Evolutionary conservation across 805 yeast species (phyloP).

Genomic region (Myxozyma geophila): DNA sequence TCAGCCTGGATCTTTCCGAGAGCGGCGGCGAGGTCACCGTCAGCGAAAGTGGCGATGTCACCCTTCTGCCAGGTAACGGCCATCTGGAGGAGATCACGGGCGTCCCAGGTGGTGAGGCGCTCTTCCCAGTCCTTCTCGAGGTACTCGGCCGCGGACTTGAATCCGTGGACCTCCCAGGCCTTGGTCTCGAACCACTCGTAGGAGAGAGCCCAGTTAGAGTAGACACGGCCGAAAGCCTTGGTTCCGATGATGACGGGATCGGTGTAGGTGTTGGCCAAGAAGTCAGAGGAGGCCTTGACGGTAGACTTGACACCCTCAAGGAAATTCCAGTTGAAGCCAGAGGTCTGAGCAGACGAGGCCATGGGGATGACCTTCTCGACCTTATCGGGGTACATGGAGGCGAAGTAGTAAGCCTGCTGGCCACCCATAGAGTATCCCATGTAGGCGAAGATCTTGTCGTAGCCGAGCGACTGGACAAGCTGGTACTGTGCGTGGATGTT

Average conservation of each 20-base stretch:
- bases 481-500: conserved; percentile 35
- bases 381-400: conserved; percentile 32
- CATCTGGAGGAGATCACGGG: conserved; percentile 33
- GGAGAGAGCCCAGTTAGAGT: conserved; percentile 37
- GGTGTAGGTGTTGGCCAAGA: conserved; percentile 28
- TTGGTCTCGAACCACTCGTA: conserved; percentile 36
- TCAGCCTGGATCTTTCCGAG: conserved; percentile 33
- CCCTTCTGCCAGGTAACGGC: conserved; percentile 38
- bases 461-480: conserved; percentile 30
- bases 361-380: conserved; percentile 34
- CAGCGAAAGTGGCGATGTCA: conserved; percentile 33
- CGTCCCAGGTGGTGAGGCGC: conserved; percentile 35
- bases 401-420: conserved; percentile 37
- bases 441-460: conserved; percentile 34
- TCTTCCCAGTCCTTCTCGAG: conserved; percentile 33
- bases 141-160: conserved; percentile 33
- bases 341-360: conserved; percentile 36
- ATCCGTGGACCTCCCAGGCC: conserved; percentile 35
- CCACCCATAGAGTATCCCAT: conserved; percentile 38
- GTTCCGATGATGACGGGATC: conserved; percentile 31
- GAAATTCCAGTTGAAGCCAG: conserved; percentile 36
- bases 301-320: conserved; percentile 35
- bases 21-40: conserved; percentile 32
- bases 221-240: conserved; percentile 38
- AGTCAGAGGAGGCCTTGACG: conserved; percentile 31